These are phyloP conservation scores for Cytospora mali DNA, from an alignment of 2,329 filamentous ascomycete genomes.

Conservation along the genomic window DNA sequence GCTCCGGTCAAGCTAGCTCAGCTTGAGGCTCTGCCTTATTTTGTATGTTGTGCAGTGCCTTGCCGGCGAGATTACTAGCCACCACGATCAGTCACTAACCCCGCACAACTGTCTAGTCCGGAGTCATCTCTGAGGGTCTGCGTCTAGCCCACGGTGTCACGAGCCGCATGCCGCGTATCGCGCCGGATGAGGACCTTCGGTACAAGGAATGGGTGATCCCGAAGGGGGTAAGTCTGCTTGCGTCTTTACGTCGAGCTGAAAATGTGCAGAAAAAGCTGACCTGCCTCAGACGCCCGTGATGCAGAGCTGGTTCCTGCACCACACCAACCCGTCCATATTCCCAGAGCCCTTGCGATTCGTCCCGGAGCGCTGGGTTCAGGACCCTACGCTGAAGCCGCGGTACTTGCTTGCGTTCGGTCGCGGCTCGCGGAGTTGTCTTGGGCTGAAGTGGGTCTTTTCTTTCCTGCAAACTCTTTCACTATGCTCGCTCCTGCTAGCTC, in stretches of 20 bases:
- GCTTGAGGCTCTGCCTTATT: conserved; percentile 9
- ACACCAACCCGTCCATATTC: conserved; percentile 1
- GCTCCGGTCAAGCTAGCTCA: not conserved
- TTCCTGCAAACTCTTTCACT: too few species aligned
- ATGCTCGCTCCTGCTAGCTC: too few species aligned
- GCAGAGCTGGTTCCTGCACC: not conserved
- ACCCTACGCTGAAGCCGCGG: not conserved
- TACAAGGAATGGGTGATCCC: conserved; percentile 13
- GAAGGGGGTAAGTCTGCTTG: not conserved
- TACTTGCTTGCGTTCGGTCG: conserved; percentile 2
- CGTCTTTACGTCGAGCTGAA: not conserved
- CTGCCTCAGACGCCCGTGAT: not conserved
- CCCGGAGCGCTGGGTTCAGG: conserved; percentile 6
- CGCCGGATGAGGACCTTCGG: not conserved
- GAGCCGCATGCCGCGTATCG: not conserved
- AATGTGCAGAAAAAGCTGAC: not conserved
- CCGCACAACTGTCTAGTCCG: not conserved
- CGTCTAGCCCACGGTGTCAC: not conserved
- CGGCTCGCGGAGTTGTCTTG: not conserved
- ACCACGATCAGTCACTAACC: not conserved
- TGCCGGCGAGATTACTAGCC: not conserved
- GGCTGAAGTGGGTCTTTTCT: not conserved
- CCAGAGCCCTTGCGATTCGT: not conserved
- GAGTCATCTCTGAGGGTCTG: not conserved
- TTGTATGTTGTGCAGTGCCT: not conserved